Evolutionary conservation across 2,329 filamentous ascomycete species (phyloP), one percentile per base, ranked within the genome.

Genomic region (Clathrospora elynae): DNA sequence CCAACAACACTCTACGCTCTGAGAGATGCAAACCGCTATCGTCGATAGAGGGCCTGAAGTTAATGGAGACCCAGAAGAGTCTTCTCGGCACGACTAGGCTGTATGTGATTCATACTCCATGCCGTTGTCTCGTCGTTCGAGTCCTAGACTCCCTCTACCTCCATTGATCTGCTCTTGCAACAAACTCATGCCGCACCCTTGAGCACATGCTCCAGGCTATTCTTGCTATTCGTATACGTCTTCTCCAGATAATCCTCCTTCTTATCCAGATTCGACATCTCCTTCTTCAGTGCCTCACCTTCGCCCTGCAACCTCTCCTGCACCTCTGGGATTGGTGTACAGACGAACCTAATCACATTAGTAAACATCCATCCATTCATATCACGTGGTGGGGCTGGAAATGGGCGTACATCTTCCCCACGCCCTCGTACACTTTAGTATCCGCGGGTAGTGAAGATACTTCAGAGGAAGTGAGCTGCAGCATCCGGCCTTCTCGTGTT

Each of bases 161-260:
- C 11, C 3, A 13, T 13, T 6, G 5, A 24, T 31, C 49, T 14
- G 13, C 28, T 35, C 19, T 36, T 26, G 20, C 35, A 25, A 48
- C 54, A 12, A 6, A 7, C 39, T 54, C 26, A 53, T 22, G 39
- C 45, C 11, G 59, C 60, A 6, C 63, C 53, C 73, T 82, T 81
- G 64, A 97, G 80, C 67, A 97, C 92, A 71, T 90, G 87, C 68
- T 96, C 87, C 57, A 97, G 86, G 65, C 96, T 90, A 56, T 91
- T 85, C 59, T 87, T 85, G 72, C 90, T 96, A 66, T 97, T 99
- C 76, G 95, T 90, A 68, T 90, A 87, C 35, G 93, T 97, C 44
- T 90, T 95, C 75, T 97, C 92, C 30, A 97, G 78, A 66, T 96
- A 97, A 59, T 92, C 83, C 61, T 96, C 77, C 71, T 89, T 90